A percentile compares a stretch with the other conserved stretches of the same genome.
These are phyloP conservation scores for Hibiscus trionum DNA, from an alignment of 345 rosid genomes.

Conservation along the genomic window DNA sequence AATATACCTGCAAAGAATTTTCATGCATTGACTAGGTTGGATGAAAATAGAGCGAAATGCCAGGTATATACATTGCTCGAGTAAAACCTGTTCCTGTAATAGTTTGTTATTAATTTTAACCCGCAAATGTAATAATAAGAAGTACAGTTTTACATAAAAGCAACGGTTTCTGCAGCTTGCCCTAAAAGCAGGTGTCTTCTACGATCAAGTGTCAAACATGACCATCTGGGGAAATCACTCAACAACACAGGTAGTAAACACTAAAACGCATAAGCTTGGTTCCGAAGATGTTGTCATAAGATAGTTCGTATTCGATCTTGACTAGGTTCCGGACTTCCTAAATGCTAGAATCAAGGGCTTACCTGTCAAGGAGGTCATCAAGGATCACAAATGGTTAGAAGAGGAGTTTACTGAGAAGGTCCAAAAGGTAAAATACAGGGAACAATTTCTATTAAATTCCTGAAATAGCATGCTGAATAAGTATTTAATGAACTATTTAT, in stretches of 20 bases:
- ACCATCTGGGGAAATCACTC: constrained; percentile 99
- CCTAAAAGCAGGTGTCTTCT: constrained; percentile 89
- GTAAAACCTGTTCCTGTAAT: neutral
- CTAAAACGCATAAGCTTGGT: neutral
- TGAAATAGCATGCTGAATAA: neutral
- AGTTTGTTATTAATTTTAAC: neutral
- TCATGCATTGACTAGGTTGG: constrained; percentile 90
- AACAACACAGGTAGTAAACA: constrained; percentile 75
- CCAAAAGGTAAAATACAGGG: constrained; percentile 51
- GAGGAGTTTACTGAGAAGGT: constrained; percentile 88
- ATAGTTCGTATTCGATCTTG: neutral
- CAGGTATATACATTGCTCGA: constrained; percentile 44
- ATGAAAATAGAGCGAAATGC: constrained; percentile 96
- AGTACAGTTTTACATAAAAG: neutral
- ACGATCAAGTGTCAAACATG: constrained; percentile 88
- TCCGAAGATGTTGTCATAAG: neutral
- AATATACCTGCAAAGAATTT: constrained; percentile 90
- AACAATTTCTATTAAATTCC: neutral
- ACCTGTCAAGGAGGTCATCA: constrained; percentile 89
- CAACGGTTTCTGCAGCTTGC: constrained; percentile 59
- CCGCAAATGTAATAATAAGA: neutral
- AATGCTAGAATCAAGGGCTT: constrained; percentile 76
- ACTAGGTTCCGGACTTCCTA: constrained; percentile 92
- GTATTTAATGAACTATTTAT: neutral
- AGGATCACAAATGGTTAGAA: constrained; percentile 90